A percentile compares a stretch with the other conserved stretches of the same genome.
phyloP scores from a whole-genome alignment of 2,329 filamentous ascomycete genomes.

The Davidsoniella virescens region DNA sequence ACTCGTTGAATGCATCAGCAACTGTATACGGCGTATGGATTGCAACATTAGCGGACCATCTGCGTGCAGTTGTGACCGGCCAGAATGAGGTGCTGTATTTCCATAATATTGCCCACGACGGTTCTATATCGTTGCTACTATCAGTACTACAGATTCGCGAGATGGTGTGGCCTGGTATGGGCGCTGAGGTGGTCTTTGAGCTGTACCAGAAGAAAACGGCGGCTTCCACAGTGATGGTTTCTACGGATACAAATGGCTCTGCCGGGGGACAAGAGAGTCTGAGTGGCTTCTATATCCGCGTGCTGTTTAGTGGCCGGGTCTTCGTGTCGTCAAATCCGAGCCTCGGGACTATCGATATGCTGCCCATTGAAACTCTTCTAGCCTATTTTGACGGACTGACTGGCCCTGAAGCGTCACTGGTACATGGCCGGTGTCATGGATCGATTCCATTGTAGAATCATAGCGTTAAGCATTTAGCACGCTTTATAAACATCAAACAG shows the following conservation, averaged over 20 bases:
- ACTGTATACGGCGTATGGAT: constrained; percentile 56
- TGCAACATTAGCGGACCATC: constrained; percentile 50
- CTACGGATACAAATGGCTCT: not conserved
- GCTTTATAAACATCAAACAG: no score
- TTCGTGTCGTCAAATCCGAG: constrained; percentile 51
- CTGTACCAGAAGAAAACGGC: constrained; percentile 33
- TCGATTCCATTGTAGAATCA: constrained; percentile 3
- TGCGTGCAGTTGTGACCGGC: constrained; percentile 36
- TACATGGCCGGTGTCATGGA: constrained; percentile 23
- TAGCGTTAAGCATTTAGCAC: no score
- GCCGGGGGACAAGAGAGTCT: constrained; percentile 1
- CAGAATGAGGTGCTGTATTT: constrained; percentile 34
- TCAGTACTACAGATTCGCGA: constrained; percentile 53
- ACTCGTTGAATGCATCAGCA: constrained; percentile 44
- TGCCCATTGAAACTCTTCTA: constrained; percentile 47
- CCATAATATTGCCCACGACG: constrained; percentile 72
- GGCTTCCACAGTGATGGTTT: constrained; percentile 4
- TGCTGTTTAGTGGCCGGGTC: constrained; percentile 54
- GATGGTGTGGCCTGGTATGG: constrained; percentile 82
- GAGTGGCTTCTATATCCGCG: constrained; percentile 38
- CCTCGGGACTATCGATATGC: constrained; percentile 54
- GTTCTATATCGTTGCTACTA: constrained; percentile 49
- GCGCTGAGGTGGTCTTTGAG: constrained; percentile 63
- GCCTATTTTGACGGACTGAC: constrained; percentile 57
- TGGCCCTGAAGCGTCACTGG: constrained; percentile 32